Base-by-base conservation (phyloP, 176 grass and related monocot species). In the Miscanthus lutarioriparius region DNA sequence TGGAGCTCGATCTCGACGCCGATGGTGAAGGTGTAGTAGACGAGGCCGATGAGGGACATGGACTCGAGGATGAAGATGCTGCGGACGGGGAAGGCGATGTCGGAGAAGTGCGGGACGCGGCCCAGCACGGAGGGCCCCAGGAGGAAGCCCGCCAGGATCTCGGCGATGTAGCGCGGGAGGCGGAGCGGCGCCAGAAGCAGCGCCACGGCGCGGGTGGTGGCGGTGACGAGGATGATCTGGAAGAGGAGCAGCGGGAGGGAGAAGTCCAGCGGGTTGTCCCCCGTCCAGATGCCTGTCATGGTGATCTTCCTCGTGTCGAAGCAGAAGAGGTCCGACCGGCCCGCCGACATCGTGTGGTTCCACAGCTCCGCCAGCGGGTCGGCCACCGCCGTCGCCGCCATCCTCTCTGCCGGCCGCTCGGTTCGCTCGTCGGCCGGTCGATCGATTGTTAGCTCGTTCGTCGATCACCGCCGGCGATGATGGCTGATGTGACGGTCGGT, bases 111-210 rank as follows among this genome's bases (percentile, higher is more conserved):
- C 0, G 80, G 90, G 32, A 92, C 10, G 35, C 45, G 85, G 48
- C 94, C 94, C 1, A 94, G 75, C 33, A 90, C 74, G 19, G 94
- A 94, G 8, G 94, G 92, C 3, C 94, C 92, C 10, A 97, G 59
- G 11, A 94, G 9, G 83, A 85, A 78, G 22, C 76, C 83, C 10
- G 84, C 89, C 14, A 92, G 74, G 74, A 94, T 89, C 83, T 97
- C 90, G 1, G 90, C 76, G 74, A 92, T 86, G 86, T 94, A 91
- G 51, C 90, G 78, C 10, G 90, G 95, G 10, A 91, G 90, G 75
- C 76, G 67, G 7, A 97, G 84, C 3, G 90, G 95, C 14, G 87
- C 25, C 61, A 97, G 75, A 61, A 97, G 36, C 38, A 92, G 58
- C 70, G 80, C 37, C 36, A 64, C 30, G 81, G 20, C 22, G n/a